Evolutionary conservation across 257 asterid genomes (phyloP).

Genomic region (Mitragyna speciosa): DNA sequence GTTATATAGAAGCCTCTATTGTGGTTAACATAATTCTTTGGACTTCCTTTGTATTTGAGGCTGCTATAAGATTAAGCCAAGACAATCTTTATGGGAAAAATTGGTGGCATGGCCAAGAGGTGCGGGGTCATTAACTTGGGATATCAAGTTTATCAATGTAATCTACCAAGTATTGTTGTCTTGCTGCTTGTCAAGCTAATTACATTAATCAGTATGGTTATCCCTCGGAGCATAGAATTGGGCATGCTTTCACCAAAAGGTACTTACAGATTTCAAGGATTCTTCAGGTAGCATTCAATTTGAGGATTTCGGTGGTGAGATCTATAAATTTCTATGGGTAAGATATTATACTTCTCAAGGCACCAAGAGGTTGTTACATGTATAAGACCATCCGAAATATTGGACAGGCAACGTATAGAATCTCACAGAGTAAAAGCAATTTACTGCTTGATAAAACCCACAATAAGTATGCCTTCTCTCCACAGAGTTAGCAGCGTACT

Average conservation of each 20-base stretch:
- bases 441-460: neutral
- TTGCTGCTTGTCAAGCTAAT: conserved; percentile 2
- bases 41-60: neutral
- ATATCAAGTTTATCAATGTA: neutral
- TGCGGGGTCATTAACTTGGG: neutral
- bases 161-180: neutral
- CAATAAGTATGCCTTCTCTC: neutral
- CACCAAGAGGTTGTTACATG: neutral
- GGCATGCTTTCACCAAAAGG: neutral
- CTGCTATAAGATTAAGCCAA: neutral
- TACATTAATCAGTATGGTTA: neutral
- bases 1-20: neutral
- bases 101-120: neutral
- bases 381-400: neutral
- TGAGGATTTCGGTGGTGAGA: neutral
- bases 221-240: neutral
- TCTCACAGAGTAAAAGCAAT: neutral
- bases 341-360: neutral
- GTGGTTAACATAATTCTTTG: neutral
- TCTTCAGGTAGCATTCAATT: neutral
- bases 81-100: neutral
- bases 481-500: neutral
- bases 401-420: neutral
- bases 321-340: neutral
- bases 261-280: neutral